Percentiles rank a stretch among this genome's conserved stretches.
phyloP scores from a whole-genome alignment of 108 stramenopile species.

The Craspedostauros australis region DNA sequence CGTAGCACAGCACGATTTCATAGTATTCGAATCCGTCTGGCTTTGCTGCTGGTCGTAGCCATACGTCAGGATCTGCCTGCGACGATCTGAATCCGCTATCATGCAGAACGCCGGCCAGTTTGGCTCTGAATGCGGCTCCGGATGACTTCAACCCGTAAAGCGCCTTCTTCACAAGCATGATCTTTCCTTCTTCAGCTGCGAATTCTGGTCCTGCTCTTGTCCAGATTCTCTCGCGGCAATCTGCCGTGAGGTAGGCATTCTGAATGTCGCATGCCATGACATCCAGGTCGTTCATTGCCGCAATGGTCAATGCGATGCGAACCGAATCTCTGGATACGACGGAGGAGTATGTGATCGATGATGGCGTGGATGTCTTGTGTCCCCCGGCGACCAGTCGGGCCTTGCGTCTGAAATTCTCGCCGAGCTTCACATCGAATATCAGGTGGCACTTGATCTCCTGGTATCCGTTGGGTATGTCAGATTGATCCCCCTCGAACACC shows the following conservation, averaged over 20 bases:
- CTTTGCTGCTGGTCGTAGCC: conserved; percentile 11
- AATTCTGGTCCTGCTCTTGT: conserved; percentile 20
- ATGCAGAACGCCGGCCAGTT: no score
- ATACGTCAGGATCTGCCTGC: conserved; percentile 36
- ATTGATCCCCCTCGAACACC: conserved; percentile 3
- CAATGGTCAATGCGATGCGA: conserved; percentile 29
- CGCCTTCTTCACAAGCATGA: conserved; percentile 18
- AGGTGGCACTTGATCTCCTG: conserved; percentile 35
- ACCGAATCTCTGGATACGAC: conserved; percentile 41
- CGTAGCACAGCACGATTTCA: conserved; percentile 32
- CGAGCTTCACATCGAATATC: conserved; percentile 33
- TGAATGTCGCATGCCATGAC: conserved; percentile 27
- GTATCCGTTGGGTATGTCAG: conserved; percentile 26
- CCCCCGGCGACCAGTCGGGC: conserved; percentile 31
- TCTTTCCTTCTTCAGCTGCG: conserved; percentile 20
- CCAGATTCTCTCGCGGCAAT: conserved; percentile 22
- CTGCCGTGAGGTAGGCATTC: conserved; percentile 33
- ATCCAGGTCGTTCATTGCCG: conserved; percentile 31
- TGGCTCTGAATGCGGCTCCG: conserved; percentile 11
- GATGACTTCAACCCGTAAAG: conserved; percentile 33
- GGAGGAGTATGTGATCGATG: conserved; percentile 29
- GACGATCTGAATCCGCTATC: no score
- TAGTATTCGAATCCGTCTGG: conserved; percentile 18
- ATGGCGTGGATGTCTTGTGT: conserved; percentile 28
- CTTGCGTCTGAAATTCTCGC: conserved; percentile 23